These are phyloP conservation scores for Grammothele lineata DNA, from an alignment of 768 basidiomycete genomes.

Conservation along the genomic window DNA sequence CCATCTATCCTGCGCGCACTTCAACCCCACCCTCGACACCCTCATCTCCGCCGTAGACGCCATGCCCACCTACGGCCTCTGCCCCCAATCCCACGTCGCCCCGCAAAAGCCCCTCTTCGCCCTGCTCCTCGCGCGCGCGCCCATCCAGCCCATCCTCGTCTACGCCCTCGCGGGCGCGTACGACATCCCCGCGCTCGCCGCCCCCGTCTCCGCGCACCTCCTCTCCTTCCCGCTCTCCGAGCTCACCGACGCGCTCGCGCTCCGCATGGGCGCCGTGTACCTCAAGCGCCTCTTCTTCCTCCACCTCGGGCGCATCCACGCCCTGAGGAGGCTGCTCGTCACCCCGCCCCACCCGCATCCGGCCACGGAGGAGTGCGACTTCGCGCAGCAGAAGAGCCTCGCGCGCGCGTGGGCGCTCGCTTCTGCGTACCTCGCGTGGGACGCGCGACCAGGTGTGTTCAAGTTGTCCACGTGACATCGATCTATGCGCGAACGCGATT, in stretches of 20 bases:
- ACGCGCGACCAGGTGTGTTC: conserved; percentile 25
- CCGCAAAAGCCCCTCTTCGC: conserved; percentile 26
- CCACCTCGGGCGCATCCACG: conserved; percentile 31
- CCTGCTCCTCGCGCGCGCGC: conserved; percentile 32
- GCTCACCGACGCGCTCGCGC: conserved; percentile 34
- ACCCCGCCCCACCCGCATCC: conserved; percentile 23
- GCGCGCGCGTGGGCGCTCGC: conserved; percentile 28
- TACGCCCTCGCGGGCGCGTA: conserved; percentile 38
- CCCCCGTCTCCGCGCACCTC: conserved; percentile 32
- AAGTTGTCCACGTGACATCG: not conserved
- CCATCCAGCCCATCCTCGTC: conserved; percentile 31
- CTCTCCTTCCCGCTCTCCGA: conserved; percentile 28
- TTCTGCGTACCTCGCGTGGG: conserved; percentile 26
- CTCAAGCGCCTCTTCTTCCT: conserved; percentile 36
- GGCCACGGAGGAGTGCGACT: conserved; percentile 16
- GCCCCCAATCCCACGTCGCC: conserved; percentile 18
- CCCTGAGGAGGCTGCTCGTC: conserved; percentile 27
- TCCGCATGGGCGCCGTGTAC: conserved; percentile 37
- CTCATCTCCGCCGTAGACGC: conserved; percentile 20
- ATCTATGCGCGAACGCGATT: not conserved
- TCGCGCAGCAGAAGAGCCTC: conserved; percentile 20
- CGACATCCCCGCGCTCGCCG: conserved; percentile 34
- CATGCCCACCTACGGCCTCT: conserved; percentile 25
- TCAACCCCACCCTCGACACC: conserved; percentile 21
- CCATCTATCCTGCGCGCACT: conserved; percentile 22